Evolutionary conservation across 1,139 yeast genomes (phyloP).

Genomic region (Waltiozyma sp.): DNA sequence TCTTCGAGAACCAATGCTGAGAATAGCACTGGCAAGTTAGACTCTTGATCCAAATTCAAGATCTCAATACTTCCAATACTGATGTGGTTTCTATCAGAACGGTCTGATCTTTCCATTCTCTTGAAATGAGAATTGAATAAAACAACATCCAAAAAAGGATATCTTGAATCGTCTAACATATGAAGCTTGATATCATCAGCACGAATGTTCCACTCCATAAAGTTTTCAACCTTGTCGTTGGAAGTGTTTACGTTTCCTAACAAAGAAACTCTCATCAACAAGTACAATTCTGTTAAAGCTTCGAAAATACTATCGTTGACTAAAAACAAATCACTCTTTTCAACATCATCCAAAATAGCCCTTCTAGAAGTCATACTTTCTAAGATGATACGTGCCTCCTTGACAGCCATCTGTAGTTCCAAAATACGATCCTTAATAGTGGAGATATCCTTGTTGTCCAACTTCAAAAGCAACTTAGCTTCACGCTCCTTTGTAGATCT

Average conservation of each 20-base stretch:
- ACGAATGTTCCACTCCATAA: slow-evolving; percentile 43
- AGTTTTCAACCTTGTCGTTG: slow-evolving; percentile 11
- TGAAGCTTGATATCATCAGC: slow-evolving; percentile 71
- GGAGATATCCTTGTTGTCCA: slow-evolving; percentile 54
- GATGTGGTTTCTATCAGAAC: slow-evolving; percentile 50
- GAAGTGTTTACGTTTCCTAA: slow-evolving; percentile 16
- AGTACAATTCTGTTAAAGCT: slow-evolving; percentile 20
- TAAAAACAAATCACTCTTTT: slow-evolving; percentile 21
- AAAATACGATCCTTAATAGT: slow-evolving; percentile 43
- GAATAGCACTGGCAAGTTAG: slow-evolving; percentile 62
- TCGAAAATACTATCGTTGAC: slow-evolving; percentile 20
- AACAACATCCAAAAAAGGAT: slow-evolving; percentile 65
- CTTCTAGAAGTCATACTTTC: slow-evolving; percentile 25
- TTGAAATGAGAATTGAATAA: slow-evolving; percentile 52
- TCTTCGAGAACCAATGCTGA: slow-evolving; percentile 29
- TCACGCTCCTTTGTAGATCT: slow-evolving; percentile 48
- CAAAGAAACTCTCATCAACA: slow-evolving; percentile 23
- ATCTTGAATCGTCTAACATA: slow-evolving; percentile 45
- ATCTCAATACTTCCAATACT: slow-evolving; percentile 59
- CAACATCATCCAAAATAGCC: slow-evolving; percentile 23
- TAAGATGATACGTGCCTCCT: slow-evolving; percentile 33
- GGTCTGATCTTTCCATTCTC: slow-evolving; percentile 51
- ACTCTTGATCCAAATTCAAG: slow-evolving; percentile 48
- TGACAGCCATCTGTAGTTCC: slow-evolving; percentile 45
- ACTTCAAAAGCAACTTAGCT: slow-evolving; percentile 55